These are phyloP conservation scores for Mallotus nudiflorus DNA, from an alignment of 345 rosid species.

Conservation along the genomic window DNA sequence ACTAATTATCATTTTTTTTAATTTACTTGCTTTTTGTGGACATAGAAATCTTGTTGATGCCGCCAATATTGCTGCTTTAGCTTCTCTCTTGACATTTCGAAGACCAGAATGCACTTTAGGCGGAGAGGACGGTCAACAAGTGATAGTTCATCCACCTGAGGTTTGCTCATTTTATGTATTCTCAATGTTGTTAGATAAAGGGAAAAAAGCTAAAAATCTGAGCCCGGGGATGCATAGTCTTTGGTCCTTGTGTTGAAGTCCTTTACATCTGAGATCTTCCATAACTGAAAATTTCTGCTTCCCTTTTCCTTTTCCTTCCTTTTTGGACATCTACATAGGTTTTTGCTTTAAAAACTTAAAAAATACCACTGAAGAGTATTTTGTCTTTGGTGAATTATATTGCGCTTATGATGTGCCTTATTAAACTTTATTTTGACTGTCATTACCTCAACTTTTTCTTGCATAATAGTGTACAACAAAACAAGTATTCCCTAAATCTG, in stretches of 20 bases:
- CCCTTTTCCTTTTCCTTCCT: neutral
- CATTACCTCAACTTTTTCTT: too few relatives aligned
- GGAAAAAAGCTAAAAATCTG: neutral
- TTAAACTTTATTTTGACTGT: neutral
- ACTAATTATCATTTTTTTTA: neutral
- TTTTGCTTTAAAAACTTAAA: too few relatives aligned
- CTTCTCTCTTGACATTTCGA: constrained; percentile 79
- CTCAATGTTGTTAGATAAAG: neutral
- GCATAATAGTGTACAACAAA: neutral
- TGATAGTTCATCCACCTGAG: constrained; percentile 82
- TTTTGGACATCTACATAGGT: neutral
- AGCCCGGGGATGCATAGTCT: neutral
- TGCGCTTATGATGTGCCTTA: neutral
- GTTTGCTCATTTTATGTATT: constrained; percentile 40
- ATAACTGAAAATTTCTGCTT: neutral
- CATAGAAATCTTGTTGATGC: constrained; percentile 93
- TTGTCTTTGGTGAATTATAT: too few relatives aligned
- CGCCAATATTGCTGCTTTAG: constrained; percentile 92
- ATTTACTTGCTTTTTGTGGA: constrained; percentile 12
- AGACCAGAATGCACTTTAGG: constrained; percentile 92
- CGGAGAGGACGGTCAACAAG: constrained; percentile 82
- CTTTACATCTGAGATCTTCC: neutral
- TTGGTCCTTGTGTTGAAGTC: neutral
- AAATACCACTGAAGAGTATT: neutral
- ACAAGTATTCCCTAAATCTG: neutral